Evolutionary conservation across 2,329 filamentous ascomycete species (phyloP), one percentile per base, ranked within the genome.

Genomic region (Hypoxylon sp.): DNA sequence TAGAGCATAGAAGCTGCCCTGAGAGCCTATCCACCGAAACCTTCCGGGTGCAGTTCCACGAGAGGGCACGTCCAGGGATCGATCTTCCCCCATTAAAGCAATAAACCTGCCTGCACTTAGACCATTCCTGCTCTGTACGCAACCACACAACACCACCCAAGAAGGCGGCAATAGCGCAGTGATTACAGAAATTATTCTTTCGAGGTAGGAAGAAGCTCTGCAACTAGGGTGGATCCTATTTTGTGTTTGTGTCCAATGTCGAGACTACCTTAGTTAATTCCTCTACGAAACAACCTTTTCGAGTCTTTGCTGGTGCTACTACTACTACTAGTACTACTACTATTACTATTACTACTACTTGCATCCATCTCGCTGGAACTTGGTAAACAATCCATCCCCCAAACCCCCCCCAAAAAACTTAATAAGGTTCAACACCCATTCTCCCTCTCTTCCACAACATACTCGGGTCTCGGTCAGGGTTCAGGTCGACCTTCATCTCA

Each of bases 101-200:
- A 56, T 48, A 25, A n/a, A n/a, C n/a, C 20, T 44, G 31, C 43
- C 52, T 45, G 52, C 52, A 36, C 38, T 35, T 34, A 45, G 46
- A 45, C 55, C 38, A 45, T 51, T 56, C 47, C 53, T 46, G 50
- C 49, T 41, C 50, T 49, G 50, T 51, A 51, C 50, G 45, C 32
- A 53, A 47, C 54, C 44, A 53, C 48, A 53, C 44, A 37, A 26
- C 45, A 26, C 27, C 36, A 12, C 12, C 17, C 21, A 43, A 34
- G 25, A 21, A 46, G 34, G 55, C 51, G 55, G 55, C 47, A 58
- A 55, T 58, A 58, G 55, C 51, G 55, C 55, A 55, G 53, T 47
- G 52, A 38, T 51, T 32, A 34, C 51, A n/a, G n/a, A n/a, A n/a
- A n/a, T n/a, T n/a, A n/a, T n/a, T n/a, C n/a, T n/a, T n/a, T n/a